phyloP scores from a whole-genome alignment of 768 basidiomycete genomes.

The Jaapia argillacea region DNA sequence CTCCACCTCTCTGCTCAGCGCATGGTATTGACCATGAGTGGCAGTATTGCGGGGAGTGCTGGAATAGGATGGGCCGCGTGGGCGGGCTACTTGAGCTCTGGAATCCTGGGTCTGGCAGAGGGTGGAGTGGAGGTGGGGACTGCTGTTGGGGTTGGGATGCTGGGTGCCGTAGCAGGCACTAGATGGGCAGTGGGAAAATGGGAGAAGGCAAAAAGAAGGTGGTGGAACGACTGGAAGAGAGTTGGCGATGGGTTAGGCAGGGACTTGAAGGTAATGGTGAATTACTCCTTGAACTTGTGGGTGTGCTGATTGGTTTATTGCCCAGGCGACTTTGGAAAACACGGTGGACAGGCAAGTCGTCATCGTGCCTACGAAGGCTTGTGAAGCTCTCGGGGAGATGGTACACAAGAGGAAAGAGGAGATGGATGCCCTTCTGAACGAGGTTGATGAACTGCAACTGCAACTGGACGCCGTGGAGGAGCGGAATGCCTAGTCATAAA shows the following conservation, averaged over 20 bases:
- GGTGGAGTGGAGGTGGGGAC: slow-evolving; percentile 43
- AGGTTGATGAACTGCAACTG: slow-evolving; percentile 32
- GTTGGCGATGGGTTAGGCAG: slow-evolving; percentile 53
- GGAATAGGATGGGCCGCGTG: slow-evolving; percentile 54
- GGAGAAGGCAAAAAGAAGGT: slow-evolving; percentile 56
- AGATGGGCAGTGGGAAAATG: slow-evolving; percentile 59
- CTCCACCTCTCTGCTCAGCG: slow-evolving; percentile 60
- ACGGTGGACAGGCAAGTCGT: slow-evolving; percentile 43
- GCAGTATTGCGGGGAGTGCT: slow-evolving; percentile 37
- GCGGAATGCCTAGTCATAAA: too few relatives aligned
- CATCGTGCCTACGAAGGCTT: slow-evolving; percentile 40
- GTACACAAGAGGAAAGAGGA: slow-evolving; percentile 33
- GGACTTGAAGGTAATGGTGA: slow-evolving; percentile 57
- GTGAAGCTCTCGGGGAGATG: slow-evolving; percentile 31
- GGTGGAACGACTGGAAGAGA: slow-evolving; percentile 60
- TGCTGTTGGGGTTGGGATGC: slow-evolving; percentile 46
- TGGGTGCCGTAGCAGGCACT: slow-evolving; percentile 38
- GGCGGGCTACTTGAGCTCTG: slow-evolving; percentile 24
- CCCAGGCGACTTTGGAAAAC: slow-evolving; percentile 35
- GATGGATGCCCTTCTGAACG: slow-evolving; percentile 30
- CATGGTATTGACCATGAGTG: slow-evolving; percentile 38
- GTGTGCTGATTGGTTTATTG: background rate
- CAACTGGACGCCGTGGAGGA: too few relatives aligned
- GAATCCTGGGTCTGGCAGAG: slow-evolving; percentile 21
- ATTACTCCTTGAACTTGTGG: slow-evolving; percentile 8